Evolutionary conservation across 2,329 filamentous ascomycete genomes (phyloP), one percentile per base, ranked within the genome.

Genomic region (Colletotrichum theobromicola): DNA sequence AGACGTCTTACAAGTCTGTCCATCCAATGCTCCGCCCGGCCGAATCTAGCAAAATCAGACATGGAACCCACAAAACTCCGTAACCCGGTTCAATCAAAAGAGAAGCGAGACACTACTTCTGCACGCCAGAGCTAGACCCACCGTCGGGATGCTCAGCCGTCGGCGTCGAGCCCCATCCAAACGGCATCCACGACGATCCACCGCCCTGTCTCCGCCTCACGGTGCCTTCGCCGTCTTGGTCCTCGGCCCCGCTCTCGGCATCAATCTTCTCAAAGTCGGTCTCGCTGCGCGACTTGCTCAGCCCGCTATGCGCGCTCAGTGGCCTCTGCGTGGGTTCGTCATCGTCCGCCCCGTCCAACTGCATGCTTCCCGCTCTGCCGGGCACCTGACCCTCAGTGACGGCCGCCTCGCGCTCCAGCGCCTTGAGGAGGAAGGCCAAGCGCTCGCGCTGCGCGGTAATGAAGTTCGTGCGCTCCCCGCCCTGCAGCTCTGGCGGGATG

Each of bases 251-350:
- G 79, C 92, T 93, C 80, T 96, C 94, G 37, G 93, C 92, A 76
- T 97, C 94, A 78, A 97, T 94, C 82, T 95, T 94, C 80, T 98
- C 95, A 80, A 98, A 98, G 79, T 98, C 96, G 24, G 90, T 91
- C 81, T 98, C 95, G 82, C 94, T 97, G 77, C 92, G 92, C 80
- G 94, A 96, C 85, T 96, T 96, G 79, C 91, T 93, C 79, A 98
- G 85, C 4, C 87, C 91, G 75, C 88, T 90, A 61, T 87, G 82
- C n/a, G 88, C 87, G 75, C 87, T 87, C 74, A 86, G 82, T 34
- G 85, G 86, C 66, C 88, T 84, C 75, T 87, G 83, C 4, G 82
- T 79, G 24, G 80, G 26, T 30, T 76, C 74, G 34, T 72, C 71
- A 32, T 76, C 74, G 26, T 42, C 60, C 21, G 42, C 42, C 62